Conservation (phyloP, 495 filamentous ascomycete genomes). For the Tuber borchii region DNA sequence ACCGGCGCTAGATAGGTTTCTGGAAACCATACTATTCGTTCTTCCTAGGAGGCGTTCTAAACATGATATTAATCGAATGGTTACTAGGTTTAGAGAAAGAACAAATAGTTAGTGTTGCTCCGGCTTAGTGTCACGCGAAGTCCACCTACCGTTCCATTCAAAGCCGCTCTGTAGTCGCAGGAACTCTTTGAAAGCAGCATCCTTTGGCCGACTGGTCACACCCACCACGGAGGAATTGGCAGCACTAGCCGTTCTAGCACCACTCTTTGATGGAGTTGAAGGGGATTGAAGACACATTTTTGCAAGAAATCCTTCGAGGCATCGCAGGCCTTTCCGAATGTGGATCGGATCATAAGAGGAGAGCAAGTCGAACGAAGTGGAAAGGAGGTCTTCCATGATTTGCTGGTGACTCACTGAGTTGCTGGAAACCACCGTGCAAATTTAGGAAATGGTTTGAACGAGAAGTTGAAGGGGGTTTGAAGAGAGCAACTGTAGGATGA, state of each 20-base stretch:
- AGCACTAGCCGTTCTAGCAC: constrained; percentile 18
- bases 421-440: constrained; percentile 2
- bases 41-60: constrained; percentile 81
- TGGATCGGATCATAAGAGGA: constrained; percentile 84
- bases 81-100: constrained; percentile 49
- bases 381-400: constrained; percentile 82
- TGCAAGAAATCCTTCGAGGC: constrained; percentile 90
- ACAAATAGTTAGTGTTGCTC: constrained; percentile 13
- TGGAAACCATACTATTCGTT: constrained; percentile 50
- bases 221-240: constrained; percentile 14
- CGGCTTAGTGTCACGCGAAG: background rate
- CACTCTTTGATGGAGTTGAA: constrained; percentile 37
- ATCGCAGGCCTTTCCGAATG: constrained; percentile 86
- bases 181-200: constrained; percentile 92
- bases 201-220: constrained; percentile 49
- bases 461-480: constrained; percentile 17
- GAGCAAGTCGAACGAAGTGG: constrained; percentile 91
- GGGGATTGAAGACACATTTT: constrained; percentile 76
- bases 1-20: background rate
- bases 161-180: constrained; percentile 95
- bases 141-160: constrained; percentile 76
- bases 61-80: constrained; percentile 75
- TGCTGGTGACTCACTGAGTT: constrained; percentile 3
- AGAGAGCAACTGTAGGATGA: constrained; percentile 11
- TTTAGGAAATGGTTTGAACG: constrained; percentile 16